Evolutionary conservation across 2,329 filamentous ascomycete genomes (phyloP).

Genomic region (Talaromyces marneffei): DNA sequence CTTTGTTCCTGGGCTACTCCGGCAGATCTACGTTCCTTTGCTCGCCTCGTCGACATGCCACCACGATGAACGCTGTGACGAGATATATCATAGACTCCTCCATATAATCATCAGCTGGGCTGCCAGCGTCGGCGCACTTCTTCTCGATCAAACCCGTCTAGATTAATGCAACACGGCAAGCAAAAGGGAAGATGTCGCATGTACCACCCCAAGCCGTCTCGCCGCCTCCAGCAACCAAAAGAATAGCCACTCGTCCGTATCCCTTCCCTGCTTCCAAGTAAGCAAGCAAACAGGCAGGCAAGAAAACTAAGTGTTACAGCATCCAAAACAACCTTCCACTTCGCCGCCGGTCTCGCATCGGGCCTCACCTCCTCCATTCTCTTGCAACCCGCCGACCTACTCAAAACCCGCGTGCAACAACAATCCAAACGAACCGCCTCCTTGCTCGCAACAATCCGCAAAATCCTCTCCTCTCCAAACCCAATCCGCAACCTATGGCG

Average conservation of each 20-base stretch:
- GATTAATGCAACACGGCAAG: neutral
- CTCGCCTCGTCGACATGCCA: neutral
- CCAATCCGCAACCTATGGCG: conserved; percentile 79
- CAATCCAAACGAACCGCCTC: conserved; percentile 66
- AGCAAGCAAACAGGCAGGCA: no score
- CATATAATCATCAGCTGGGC: neutral
- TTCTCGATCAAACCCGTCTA: neutral
- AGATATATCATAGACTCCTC: neutral
- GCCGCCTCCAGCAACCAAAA: conserved; percentile 1
- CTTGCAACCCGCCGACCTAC: conserved; percentile 87
- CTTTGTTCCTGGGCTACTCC: neutral
- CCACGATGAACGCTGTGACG: neutral
- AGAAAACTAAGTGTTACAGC: conserved; percentile 21
- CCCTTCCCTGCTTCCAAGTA: no score
- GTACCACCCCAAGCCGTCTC: conserved; percentile 2
- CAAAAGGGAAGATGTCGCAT: conserved; percentile 3
- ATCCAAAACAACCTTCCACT: conserved; percentile 62
- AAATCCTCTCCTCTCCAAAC: conserved; percentile 60
- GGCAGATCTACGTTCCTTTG: neutral
- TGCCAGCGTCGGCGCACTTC: neutral
- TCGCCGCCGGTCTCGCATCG: conserved; percentile 79
- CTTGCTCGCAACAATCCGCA: conserved; percentile 61
- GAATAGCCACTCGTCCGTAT: conserved; percentile 8
- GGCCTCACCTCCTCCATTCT: conserved; percentile 83
- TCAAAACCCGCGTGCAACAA: conserved; percentile 95